These are phyloP conservation scores for Ajuga chamaepitys DNA, from an alignment of 257 asterid species.

Conservation along the genomic window DNA sequence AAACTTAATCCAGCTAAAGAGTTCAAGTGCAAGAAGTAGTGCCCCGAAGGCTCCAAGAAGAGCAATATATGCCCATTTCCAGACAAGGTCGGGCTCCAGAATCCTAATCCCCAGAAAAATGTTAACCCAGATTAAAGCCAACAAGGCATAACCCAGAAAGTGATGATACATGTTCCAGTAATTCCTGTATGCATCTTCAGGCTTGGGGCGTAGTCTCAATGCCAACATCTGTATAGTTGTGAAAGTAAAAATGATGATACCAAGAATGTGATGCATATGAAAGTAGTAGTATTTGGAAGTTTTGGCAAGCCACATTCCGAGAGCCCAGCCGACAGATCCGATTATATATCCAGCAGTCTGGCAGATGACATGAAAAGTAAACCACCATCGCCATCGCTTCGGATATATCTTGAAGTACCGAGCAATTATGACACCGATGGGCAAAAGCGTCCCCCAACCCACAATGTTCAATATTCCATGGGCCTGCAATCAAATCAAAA, in stretches of 20 bases:
- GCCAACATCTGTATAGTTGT: conserved; percentile 56
- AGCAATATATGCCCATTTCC: conserved; percentile 41
- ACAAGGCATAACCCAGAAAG: conserved; percentile 37
- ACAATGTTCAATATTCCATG: conserved; percentile 57
- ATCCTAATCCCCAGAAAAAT: conserved; percentile 43
- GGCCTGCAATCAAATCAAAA: too few species aligned
- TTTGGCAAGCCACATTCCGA: conserved; percentile 49
- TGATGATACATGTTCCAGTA: conserved; percentile 66
- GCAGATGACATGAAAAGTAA: conserved; percentile 23
- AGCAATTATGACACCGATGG: conserved; percentile 45
- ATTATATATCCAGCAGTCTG: conserved; percentile 41
- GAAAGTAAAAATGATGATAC: conserved; percentile 34
- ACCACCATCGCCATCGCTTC: not conserved
- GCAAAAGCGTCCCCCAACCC: conserved; percentile 62
- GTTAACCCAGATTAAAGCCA: conserved; percentile 31
- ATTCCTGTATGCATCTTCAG: conserved; percentile 7
- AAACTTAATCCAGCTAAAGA: conserved; percentile 29
- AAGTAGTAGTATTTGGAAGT: conserved; percentile 27
- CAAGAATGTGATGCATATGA: conserved; percentile 30
- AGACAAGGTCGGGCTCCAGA: conserved; percentile 12
- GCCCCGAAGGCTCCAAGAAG: conserved; percentile 26
- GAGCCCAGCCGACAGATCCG: conserved; percentile 38
- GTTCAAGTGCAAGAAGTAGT: conserved; percentile 26
- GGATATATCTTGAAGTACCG: conserved; percentile 38
- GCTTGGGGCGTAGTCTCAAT: conserved; percentile 28